Conservation (phyloP, 148 eudicot genomes). For the Rhododendron ovatum region DNA sequence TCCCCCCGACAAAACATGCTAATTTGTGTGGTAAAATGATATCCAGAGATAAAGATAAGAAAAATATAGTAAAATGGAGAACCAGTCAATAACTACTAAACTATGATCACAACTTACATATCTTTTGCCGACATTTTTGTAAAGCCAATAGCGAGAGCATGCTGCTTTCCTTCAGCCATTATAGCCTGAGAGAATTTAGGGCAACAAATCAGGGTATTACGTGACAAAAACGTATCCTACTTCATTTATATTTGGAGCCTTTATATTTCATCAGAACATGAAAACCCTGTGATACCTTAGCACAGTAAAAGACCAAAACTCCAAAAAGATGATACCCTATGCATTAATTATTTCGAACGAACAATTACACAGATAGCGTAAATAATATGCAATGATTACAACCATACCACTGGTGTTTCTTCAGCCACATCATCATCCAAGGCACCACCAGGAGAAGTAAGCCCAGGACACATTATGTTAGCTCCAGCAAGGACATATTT, state of each 20-base stretch:
- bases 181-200: constrained; percentile 59
- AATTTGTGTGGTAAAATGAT: neutral
- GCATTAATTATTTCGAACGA: neutral
- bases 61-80: neutral
- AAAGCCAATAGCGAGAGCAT: constrained; percentile 98
- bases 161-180: constrained; percentile 99
- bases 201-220: constrained; percentile 2
- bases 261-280: neutral
- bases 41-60: neutral
- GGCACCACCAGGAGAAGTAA: constrained; percentile 97
- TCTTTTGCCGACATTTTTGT: constrained; percentile 97
- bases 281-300: neutral
- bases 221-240: neutral
- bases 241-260: neutral
- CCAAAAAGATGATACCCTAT: neutral
- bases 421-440: constrained; percentile 86
- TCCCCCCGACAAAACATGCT: neutral
- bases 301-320: neutral
- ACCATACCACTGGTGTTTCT: constrained; percentile 84
- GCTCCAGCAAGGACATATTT: constrained; percentile 93
- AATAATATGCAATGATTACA: neutral
- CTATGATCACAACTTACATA: constrained; percentile 58
- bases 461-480: constrained; percentile 98
- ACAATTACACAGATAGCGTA: neutral
- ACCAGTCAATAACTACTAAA: neutral